Base-by-base conservation (phyloP, 177 flowering plant species). In the Vitis hybrid region DNA sequence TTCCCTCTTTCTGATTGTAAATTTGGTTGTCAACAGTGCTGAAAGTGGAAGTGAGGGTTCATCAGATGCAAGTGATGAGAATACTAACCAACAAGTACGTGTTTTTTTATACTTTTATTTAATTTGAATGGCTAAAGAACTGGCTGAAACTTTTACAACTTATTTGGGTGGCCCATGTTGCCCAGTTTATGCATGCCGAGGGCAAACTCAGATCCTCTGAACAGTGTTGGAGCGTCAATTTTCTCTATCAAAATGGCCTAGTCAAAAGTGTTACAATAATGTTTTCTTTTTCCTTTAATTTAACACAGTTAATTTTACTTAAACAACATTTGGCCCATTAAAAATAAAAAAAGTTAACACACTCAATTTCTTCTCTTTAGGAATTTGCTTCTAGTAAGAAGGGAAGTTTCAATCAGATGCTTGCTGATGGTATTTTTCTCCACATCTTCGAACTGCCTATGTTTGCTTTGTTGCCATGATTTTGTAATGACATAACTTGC, bases 351-450 rank as follows among this genome's bases (percentile, higher is more conserved):
- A 5, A 58, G 10, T 3, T 8, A 18, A 11, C 9, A 28, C 18
- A 15, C 31, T 5, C 7, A 12, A 50, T 24, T 24, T 24, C 47
- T 73, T 73, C 17, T 70, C 15, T 78, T 52, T 73, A 92, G 96
- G 97, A 85, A 28, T 66, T 58, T 70, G 68, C 84, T 65, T 83
- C 75, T 20, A 67, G 70, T 58, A 90, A 90, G 80, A 91, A 85
- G 75, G 89, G 92, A 72, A 84, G 91, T 81, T 93, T 88, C 67
- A 74, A 86, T 74, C 92, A 88, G 81, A 95, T 92, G 94, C 94
- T 90, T 70, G 97, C 85, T 56, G 93, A 88, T 80, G 97, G 97
- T 90, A 84, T 52, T 17, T 33, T 75, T 76, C 15, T 75, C 9
- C 47, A 38, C 64, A 57, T 65, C 28, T 57, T 76, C 50, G 62